A percentile compares a stretch with the other conserved stretches of the same genome.
These are phyloP conservation scores for Aspergillus biplanus DNA, from an alignment of 495 filamentous ascomycete species.

Conservation along the genomic window DNA sequence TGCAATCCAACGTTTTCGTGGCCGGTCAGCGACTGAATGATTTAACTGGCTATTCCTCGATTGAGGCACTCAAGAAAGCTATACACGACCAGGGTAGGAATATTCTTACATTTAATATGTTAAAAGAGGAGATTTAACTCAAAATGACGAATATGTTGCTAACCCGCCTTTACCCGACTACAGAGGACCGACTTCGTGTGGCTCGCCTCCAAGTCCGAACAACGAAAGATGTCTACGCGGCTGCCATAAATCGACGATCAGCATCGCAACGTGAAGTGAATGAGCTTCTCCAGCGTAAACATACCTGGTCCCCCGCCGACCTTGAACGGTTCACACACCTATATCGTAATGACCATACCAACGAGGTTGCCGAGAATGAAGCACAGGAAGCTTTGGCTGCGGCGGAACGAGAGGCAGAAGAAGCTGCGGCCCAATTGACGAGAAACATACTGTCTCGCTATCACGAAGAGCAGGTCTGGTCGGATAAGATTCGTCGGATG, in stretches of 20 bases:
- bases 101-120: too few species aligned
- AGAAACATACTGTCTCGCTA: constrained; percentile 84
- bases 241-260: constrained; percentile 76
- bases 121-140: background rate
- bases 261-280: constrained; percentile 95
- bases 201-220: constrained; percentile 67
- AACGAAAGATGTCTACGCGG: constrained; percentile 75
- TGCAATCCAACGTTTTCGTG: constrained; percentile 81
- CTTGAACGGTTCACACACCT: constrained; percentile 93
- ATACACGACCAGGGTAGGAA: constrained; percentile 68
- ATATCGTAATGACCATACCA: constrained; percentile 89
- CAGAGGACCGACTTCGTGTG: constrained; percentile 64
- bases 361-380: constrained; percentile 83
- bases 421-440: constrained; percentile 71
- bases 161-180: constrained; percentile 6
- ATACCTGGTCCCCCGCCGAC: constrained; percentile 84
- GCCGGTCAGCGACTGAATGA: constrained; percentile 89
- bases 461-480: constrained; percentile 99
- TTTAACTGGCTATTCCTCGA: constrained; percentile 90
- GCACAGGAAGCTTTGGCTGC: constrained; percentile 71
- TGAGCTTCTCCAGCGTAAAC: constrained; percentile 87
- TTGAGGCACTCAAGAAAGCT: constrained; percentile 78
- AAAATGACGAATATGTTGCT: background rate
- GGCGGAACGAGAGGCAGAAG: constrained; percentile 77
- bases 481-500: constrained; percentile 93